A percentile compares a stretch with the other conserved stretches of the same genome.
These are phyloP conservation scores for Aureobasidium mangrovei DNA, from an alignment of 2,329 filamentous ascomycete species.

Conservation along the genomic window DNA sequence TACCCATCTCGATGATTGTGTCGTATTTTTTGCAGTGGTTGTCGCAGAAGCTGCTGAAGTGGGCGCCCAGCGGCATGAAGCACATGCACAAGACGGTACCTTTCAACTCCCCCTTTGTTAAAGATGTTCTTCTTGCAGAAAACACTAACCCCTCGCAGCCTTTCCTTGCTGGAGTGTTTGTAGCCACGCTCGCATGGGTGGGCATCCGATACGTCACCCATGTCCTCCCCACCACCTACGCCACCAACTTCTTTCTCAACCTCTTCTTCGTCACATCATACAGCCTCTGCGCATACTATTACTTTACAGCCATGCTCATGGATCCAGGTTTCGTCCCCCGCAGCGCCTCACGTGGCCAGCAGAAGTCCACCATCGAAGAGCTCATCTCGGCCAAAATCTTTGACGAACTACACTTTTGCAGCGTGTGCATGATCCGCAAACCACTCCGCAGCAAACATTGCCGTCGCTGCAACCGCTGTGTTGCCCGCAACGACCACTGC, in stretches of 20 bases:
- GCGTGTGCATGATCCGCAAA: slow-evolving; percentile 87
- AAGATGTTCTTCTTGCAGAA: not conserved
- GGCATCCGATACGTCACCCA: slow-evolving; percentile 66
- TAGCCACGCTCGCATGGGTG: slow-evolving; percentile 73
- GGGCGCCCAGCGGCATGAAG: slow-evolving; percentile 80
- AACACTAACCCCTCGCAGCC: slow-evolving; percentile 45
- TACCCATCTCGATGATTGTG: slow-evolving; percentile 61
- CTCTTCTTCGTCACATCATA: slow-evolving; percentile 60
- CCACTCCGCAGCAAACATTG: slow-evolving; percentile 95
- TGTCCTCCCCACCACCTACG: slow-evolving; percentile 58
- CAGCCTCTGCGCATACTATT: slow-evolving; percentile 72
- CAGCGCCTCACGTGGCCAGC: slow-evolving; percentile 77
- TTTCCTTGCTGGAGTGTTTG: slow-evolving; percentile 89
- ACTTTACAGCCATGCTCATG: slow-evolving; percentile 71
- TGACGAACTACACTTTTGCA: slow-evolving; percentile 89
- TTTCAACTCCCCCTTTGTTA: slow-evolving; percentile 14
- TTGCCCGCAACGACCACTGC: slow-evolving; percentile 95
- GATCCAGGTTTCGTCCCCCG: slow-evolving; percentile 94
- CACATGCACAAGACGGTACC: slow-evolving; percentile 79
- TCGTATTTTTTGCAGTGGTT: slow-evolving; percentile 67
- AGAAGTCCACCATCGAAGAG: slow-evolving; percentile 81
- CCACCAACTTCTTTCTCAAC: slow-evolving; percentile 64
- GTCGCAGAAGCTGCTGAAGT: slow-evolving; percentile 68
- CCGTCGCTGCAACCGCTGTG: slow-evolving; percentile 79
- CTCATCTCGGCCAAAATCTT: slow-evolving; percentile 79